phyloP scores from a whole-genome alignment of 345 rosid genomes.

The Rhizophora mangle region DNA sequence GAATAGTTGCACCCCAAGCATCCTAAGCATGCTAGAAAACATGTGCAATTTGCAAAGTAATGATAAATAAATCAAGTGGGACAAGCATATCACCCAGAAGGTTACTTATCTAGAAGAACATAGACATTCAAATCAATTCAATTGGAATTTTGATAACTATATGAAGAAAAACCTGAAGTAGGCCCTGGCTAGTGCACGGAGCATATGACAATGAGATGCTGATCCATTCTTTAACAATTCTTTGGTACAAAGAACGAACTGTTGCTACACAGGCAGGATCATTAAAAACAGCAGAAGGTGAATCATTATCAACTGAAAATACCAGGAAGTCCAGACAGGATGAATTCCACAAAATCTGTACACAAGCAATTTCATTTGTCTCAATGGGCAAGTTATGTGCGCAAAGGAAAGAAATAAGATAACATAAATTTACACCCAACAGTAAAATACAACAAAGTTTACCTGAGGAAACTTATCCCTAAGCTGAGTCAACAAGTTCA shows the following conservation, averaged over 20 bases:
- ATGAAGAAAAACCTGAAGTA: slow-evolving; percentile 72
- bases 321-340: slow-evolving; percentile 82
- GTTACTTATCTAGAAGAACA: slow-evolving; percentile 4
- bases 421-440: neutral
- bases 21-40: neutral
- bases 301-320: slow-evolving; percentile 69
- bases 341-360: slow-evolving; percentile 97
- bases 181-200: slow-evolving; percentile 99
- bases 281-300: slow-evolving; percentile 63
- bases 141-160: neutral
- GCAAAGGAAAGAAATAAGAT: slow-evolving; percentile 1
- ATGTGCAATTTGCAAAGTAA: neutral
- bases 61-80: slow-evolving; percentile 1
- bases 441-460: slow-evolving; percentile 16
- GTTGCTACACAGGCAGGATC: slow-evolving; percentile 87
- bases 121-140: neutral
- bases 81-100: neutral
- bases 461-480: slow-evolving; percentile 99
- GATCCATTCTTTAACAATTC: slow-evolving; percentile 86
- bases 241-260: slow-evolving; percentile 85
- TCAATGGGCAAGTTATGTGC: slow-evolving; percentile 17
- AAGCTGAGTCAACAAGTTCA: slow-evolving; percentile 80
- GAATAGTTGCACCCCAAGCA: neutral
- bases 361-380: slow-evolving; percentile 13
- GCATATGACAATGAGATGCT: slow-evolving; percentile 85